Conservation (phyloP, 2,329 filamentous ascomycete species). For the Penicillium sp. region DNA sequence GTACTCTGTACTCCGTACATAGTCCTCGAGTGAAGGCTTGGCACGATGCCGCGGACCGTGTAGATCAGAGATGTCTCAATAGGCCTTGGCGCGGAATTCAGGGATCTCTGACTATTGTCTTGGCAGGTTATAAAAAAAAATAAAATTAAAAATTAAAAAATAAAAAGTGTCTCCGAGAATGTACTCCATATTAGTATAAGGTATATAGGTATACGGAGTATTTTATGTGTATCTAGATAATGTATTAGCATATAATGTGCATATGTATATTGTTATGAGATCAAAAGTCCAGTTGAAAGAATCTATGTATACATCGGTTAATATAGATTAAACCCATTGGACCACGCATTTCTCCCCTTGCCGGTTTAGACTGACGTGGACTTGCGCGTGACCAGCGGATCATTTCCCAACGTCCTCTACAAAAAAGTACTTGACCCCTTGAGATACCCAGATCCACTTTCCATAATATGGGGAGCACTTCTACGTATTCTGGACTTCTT, state of each 20-base stretch:
- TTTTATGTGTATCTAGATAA: neutral
- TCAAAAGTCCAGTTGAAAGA: too few species aligned
- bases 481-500: too few species aligned
- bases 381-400: constrained; percentile 24
- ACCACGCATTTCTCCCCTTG: neutral
- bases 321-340: neutral
- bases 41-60: constrained; percentile 10
- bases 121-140: constrained; percentile 4
- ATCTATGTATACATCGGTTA: neutral
- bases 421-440: neutral
- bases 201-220: neutral
- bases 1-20: neutral
- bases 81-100: constrained; percentile 18
- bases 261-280: neutral
- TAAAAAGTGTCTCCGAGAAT: neutral
- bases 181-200: neutral
- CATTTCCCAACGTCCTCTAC: constrained; percentile 7
- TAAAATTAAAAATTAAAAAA: too few species aligned
- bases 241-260: neutral
- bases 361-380: constrained; percentile 8
- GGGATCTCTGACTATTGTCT: constrained; percentile 12
- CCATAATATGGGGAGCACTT: constrained; percentile 6
- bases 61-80: constrained; percentile 8
- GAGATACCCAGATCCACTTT: constrained; percentile 6
- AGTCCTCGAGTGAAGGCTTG: constrained; percentile 8